Percentiles rank a stretch among this genome's conserved stretches.
These are phyloP conservation scores for Xenosphaeropsis pyriputrescens DNA, from an alignment of 2,329 filamentous ascomycete species.

Conservation along the genomic window DNA sequence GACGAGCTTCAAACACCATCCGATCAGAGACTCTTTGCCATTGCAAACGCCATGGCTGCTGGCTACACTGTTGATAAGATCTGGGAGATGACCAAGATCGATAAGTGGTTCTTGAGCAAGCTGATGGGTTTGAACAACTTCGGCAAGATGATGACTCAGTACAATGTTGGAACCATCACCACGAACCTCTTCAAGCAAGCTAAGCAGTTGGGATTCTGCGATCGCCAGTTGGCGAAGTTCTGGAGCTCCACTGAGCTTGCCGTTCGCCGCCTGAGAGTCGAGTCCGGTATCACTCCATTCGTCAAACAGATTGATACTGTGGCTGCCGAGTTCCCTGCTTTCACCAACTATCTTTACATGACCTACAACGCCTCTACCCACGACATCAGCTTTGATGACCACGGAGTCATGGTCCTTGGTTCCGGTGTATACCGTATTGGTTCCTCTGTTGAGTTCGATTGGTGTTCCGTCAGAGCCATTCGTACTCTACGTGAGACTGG, in stretches of 20 bases:
- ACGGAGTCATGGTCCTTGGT: constrained; percentile 90
- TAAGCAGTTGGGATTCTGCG: constrained; percentile 89
- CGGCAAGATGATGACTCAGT: constrained; percentile 60
- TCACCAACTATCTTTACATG: constrained; percentile 90
- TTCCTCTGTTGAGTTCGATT: constrained; percentile 96
- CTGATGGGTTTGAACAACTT: constrained; percentile 88
- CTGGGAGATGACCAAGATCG: constrained; percentile 96
- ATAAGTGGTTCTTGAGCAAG: constrained; percentile 94
- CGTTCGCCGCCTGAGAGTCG: constrained; percentile 69
- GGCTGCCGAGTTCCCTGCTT: constrained; percentile 87
- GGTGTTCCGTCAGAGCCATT: constrained; percentile 93
- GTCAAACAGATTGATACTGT: constrained; percentile 99
- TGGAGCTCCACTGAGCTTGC: constrained; percentile 90
- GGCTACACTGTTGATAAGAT: constrained; percentile 95
- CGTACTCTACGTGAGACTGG: constrained; percentile 73
- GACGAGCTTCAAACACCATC: constrained; percentile 94
- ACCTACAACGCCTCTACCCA: constrained; percentile 88
- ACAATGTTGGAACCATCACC: constrained; percentile 48
- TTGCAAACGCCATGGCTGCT: constrained; percentile 91
- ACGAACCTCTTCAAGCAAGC: constrained; percentile 61
- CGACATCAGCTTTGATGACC: constrained; percentile 73
- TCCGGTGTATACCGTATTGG: constrained; percentile 96
- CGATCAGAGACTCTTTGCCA: constrained; percentile 91
- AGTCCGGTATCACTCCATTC: constrained; percentile 71
- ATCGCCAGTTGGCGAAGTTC: constrained; percentile 87